Evolutionary conservation across 495 filamentous ascomycete species (phyloP).

Genomic region (Penicillium fimorum): DNA sequence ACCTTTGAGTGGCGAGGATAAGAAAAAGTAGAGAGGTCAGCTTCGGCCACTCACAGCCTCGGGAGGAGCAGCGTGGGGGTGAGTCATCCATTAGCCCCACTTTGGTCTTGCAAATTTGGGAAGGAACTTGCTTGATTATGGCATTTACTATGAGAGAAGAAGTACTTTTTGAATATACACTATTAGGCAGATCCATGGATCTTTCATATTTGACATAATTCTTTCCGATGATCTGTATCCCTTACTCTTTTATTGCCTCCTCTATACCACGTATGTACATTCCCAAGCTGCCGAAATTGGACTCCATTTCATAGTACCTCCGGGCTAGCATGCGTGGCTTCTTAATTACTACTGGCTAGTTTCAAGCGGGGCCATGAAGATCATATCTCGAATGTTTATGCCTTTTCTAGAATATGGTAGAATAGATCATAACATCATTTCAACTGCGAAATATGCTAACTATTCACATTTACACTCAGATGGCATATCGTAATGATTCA

Average conservation of each 20-base stretch:
- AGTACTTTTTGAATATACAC: background rate
- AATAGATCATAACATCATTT: slow-evolving; percentile 10
- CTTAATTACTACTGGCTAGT: slow-evolving; percentile 2
- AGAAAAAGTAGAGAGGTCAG: slow-evolving; percentile 16
- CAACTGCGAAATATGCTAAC: background rate
- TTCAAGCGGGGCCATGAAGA: slow-evolving; percentile 5
- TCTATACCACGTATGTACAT: background rate
- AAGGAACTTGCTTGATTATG: slow-evolving; percentile 8
- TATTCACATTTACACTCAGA: background rate
- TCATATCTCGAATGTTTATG: slow-evolving; percentile 5
- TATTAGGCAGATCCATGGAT: background rate
- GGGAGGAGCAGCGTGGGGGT: slow-evolving; percentile 36
- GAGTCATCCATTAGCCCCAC: slow-evolving; percentile 23
- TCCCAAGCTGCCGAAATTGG: background rate
- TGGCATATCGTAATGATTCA: slow-evolving; percentile 6
- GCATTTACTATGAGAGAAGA: background rate
- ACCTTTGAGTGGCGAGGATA: slow-evolving; percentile 8
- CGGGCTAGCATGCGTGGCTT: background rate
- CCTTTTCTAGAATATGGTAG: slow-evolving; percentile 7
- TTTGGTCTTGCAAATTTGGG: background rate
- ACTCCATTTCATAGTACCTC: background rate
- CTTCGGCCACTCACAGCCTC: slow-evolving; percentile 33
- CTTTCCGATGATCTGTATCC: background rate
- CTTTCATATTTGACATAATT: background rate
- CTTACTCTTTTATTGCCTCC: background rate